Evolutionary conservation across 129 eudicot genomes (phyloP), one percentile per base, ranked within the genome.

Genomic region (Flaveria robusta): DNA sequence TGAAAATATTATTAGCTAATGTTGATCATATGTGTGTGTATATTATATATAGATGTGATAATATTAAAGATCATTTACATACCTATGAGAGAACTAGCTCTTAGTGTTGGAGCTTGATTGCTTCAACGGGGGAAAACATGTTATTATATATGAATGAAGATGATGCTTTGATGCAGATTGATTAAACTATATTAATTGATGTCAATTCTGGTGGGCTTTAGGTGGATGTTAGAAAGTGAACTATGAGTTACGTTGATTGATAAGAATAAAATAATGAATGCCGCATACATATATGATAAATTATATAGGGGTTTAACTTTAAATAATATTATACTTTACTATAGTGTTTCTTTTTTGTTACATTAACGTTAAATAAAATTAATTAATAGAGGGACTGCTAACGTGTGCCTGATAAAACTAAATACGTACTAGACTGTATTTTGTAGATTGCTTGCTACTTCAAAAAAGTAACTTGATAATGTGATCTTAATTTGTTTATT

Each of bases 51-150:
- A 59, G 2, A 0, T 10, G 2, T 23, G 7, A 58, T 10, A 5
- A 22, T 3, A 15, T 58, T 10, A 10, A 58, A 22, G 37, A 22
- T 22, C n/a, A 23, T 23, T 2, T 58, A 23, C 37, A 11, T 58
- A 58, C 66, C 66, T 58, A 24, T 22, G n/a, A 58, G 66, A 58
- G 66, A 22, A 22, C 23, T 58, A 13, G 56, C 56, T 50, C 56
- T 50, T 50, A 50, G 19, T 50, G 16, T 50, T 58, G 66, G 4
- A 22, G 34, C 66, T 58, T 23, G 66, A 10, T 58, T 23, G 66
- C 16, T 58, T 23, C 4, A 24, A n/a, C 11, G 29, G 11, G 3
- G n/a, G 66, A 23, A 23, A 58, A 14, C 66, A 58, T 3, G 56
- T 58, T 12, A 58, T n/a, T 58, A 58, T 58, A 58, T 22, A 58